Evolutionary conservation across 768 basidiomycete genomes (phyloP), one percentile per base, ranked within the genome.

Genomic region (Russula vinacea): DNA sequence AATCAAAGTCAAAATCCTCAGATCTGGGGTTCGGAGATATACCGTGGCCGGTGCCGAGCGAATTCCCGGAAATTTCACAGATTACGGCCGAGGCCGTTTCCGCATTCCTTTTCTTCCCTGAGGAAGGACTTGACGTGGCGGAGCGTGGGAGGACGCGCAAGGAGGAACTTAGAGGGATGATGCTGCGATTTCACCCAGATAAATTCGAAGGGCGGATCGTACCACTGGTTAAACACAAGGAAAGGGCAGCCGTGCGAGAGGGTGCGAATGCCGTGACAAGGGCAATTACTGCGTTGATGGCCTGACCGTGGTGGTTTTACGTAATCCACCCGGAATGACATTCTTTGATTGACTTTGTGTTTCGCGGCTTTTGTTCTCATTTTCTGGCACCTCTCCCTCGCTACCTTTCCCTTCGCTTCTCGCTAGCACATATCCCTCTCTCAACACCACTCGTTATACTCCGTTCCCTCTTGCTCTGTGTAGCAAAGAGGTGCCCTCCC

Each of bases 181-280:
- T 91, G 50, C 73, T 90, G 61, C 78, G 85, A 10, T 89, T 85
- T 82, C 87, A 87, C 70, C 86, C 87, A 1, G 86, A 88, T 71
- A 88, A 87, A 74, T 75, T 83, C 67, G 87, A 91, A 71, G 87
- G 89, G 22, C 80, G 89, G 39, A 75, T 90, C 54, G 83, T 89
- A 80, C 71, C 72, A 55, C 77, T 78, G 5, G 78, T 90, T 7
- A 70, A 68, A 49, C 75, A 76, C 37, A 69, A 68, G 14, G 87
- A 91, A 26, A 73, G 70, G 69, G 79, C 79, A 49, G 71, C 66
- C 17, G 85, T 89, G 3, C 76, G 76, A 56, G 84, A 88, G 66
- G 87, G 79, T 0, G 84, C 87, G 22, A 87, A 84, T 6, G 79
- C 81, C 39, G 84, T 92, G 6, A 86, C 80, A 13, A 77, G 89